Evolutionary conservation across 768 basidiomycete genomes (phyloP).

Genomic region (Macrolepiota dolichaula): DNA sequence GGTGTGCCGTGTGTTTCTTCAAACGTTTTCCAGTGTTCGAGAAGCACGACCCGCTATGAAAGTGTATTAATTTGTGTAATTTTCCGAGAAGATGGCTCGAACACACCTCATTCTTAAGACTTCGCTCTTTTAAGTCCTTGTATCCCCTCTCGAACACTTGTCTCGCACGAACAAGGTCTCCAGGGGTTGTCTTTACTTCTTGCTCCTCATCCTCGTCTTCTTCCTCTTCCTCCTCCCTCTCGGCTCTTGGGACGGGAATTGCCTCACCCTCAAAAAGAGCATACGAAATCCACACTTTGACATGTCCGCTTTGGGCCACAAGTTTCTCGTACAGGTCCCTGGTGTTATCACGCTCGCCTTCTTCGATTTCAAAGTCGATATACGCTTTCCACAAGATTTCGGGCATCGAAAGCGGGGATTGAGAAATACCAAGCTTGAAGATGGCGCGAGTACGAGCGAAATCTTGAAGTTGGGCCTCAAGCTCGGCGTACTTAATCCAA

Average conservation of each 20-base stretch:
- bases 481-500: slow-evolving; percentile 95
- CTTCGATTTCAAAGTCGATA: slow-evolving; percentile 94
- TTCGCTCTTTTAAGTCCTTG: slow-evolving; percentile 77
- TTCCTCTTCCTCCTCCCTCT: slow-evolving; percentile 72
- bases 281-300: slow-evolving; percentile 97
- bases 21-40: slow-evolving; percentile 95
- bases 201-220: slow-evolving; percentile 65
- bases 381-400: slow-evolving; percentile 94
- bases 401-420: slow-evolving; percentile 88
- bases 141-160: slow-evolving; percentile 86
- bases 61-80: background rate
- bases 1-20: slow-evolving; percentile 77
- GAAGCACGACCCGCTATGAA: slow-evolving; percentile 78
- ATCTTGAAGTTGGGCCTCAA: slow-evolving; percentile 86
- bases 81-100: background rate
- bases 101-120: slow-evolving; percentile 82
- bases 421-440: slow-evolving; percentile 87
- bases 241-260: slow-evolving; percentile 59
- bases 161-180: slow-evolving; percentile 67
- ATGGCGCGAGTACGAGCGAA: slow-evolving; percentile 87
- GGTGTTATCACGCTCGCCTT: slow-evolving; percentile 85
- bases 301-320: slow-evolving; percentile 81
- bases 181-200: slow-evolving; percentile 65
- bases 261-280: slow-evolving; percentile 87
- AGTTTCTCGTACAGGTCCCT: slow-evolving; percentile 88